These are phyloP conservation scores for Entrophospora sp. DNA, from an alignment of 192 early-diverging fungal species.

Conservation along the genomic window DNA sequence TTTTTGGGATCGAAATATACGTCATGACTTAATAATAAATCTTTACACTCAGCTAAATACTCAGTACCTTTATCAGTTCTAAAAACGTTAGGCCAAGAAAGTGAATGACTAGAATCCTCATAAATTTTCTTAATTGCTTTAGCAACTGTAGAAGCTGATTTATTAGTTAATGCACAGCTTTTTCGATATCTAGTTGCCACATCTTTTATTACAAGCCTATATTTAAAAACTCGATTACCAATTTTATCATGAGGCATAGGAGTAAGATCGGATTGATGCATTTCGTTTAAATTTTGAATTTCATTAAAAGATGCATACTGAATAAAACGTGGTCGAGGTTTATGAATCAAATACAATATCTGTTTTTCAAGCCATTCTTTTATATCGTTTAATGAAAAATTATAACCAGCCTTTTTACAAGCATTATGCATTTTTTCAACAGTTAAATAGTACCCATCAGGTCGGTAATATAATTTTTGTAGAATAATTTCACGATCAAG, in stretches of 20 bases:
- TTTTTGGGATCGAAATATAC: neutral
- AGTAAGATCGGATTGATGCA: neutral
- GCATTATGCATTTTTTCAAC: neutral
- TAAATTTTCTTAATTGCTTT: neutral
- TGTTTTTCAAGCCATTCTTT: conserved; percentile 5
- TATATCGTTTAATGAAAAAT: neutral
- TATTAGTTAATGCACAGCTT: neutral
- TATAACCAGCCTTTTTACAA: neutral
- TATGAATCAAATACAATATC: neutral
- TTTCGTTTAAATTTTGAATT: neutral
- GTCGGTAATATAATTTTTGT: conserved; percentile 3
- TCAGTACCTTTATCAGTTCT: neutral
- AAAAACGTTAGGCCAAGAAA: neutral
- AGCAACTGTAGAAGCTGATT: neutral
- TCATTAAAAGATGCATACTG: neutral
- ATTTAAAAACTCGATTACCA: neutral
- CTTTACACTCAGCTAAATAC: neutral
- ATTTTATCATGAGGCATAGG: conserved; percentile 9
- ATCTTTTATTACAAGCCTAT: neutral
- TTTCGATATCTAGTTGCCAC: neutral
- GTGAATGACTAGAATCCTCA: neutral
- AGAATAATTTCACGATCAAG: conserved; percentile 1
- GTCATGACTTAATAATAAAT: neutral
- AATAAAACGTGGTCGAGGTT: neutral
- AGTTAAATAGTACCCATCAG: conserved; percentile 1